phyloP scores from a whole-genome alignment of 257 asterid species.

The Salvia hispanica region DNA sequence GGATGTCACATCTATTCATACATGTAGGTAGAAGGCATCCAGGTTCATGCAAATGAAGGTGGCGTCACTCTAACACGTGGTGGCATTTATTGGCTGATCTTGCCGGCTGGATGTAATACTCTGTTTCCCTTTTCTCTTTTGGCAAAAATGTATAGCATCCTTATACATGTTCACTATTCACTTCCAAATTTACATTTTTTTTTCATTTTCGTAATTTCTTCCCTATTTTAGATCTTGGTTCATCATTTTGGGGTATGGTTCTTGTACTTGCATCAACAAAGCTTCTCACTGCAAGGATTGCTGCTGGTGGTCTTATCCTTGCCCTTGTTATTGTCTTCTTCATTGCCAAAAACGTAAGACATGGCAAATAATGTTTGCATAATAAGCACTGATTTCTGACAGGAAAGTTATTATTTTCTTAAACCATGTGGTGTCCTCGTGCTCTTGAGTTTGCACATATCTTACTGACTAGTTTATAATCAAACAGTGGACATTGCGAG shows the following conservation, averaged over 20 bases:
- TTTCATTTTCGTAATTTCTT: conserved; percentile 4
- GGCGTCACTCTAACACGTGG: conserved; percentile 91
- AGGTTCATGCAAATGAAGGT: conserved; percentile 94
- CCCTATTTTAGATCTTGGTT: conserved; percentile 71
- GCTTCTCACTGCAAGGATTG: conserved; percentile 73
- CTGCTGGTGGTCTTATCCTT: conserved; percentile 84
- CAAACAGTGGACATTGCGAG: conserved; percentile 92
- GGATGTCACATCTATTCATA: conserved; percentile 27
- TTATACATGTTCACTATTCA: neutral
- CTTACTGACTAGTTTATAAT: conserved; percentile 27
- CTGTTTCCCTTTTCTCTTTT: conserved; percentile 25
- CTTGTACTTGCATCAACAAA: conserved; percentile 86
- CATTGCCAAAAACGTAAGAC: conserved; percentile 85
- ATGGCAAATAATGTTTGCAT: neutral
- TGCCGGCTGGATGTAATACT: conserved; percentile 93
- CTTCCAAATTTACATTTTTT: neutral
- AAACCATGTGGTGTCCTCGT: neutral
- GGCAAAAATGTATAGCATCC: neutral
- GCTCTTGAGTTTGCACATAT: conserved; percentile 6
- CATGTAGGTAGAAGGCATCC: conserved; percentile 80
- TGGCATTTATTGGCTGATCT: conserved; percentile 82
- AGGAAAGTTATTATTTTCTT: conserved; percentile 6
- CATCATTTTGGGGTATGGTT: conserved; percentile 95
- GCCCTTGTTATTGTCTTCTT: conserved; percentile 78
- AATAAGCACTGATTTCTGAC: conserved; percentile 12